Percentiles rank a stretch among this genome's conserved stretches.
These are phyloP conservation scores for Diversispora eburnea DNA, from an alignment of 192 early-diverging fungal genomes.

Conservation along the genomic window DNA sequence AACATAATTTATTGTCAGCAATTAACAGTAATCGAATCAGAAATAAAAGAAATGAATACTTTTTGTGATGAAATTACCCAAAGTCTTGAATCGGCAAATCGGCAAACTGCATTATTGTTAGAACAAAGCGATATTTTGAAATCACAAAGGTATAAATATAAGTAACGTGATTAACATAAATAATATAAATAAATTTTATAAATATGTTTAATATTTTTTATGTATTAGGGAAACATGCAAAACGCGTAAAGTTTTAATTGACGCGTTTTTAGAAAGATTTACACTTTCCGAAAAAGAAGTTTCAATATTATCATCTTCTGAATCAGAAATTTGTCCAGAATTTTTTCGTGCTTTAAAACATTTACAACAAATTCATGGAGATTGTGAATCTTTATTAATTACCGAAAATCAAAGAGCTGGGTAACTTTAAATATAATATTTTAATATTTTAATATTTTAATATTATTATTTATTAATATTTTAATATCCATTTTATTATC, in stretches of 20 bases:
- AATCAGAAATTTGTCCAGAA: slow-evolving; percentile 44
- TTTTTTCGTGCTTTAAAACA: slow-evolving; percentile 73
- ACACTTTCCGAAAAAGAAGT: slow-evolving; percentile 69
- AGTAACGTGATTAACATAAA: neutral
- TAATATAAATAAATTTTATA: neutral
- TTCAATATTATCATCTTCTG: slow-evolving; percentile 50
- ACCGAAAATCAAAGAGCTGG: slow-evolving; percentile 74
- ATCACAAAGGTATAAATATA: slow-evolving; percentile 50
- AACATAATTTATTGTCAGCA: slow-evolving; percentile 39
- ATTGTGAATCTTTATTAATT: slow-evolving; percentile 70
- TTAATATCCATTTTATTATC: neutral
- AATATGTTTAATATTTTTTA: neutral
- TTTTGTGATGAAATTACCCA: slow-evolving; percentile 59
- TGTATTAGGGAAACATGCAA: slow-evolving; percentile 46
- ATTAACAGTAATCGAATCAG: slow-evolving; percentile 55
- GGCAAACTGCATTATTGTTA: slow-evolving; percentile 58
- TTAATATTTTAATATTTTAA: neutral
- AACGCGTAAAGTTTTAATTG: slow-evolving; percentile 54
- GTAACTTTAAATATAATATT: slow-evolving; percentile 35
- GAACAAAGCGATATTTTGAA: slow-evolving; percentile 64
- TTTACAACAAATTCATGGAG: slow-evolving; percentile 64
- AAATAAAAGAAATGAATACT: slow-evolving; percentile 57
- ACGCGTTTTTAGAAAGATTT: slow-evolving; percentile 67
- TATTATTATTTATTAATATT: too few species aligned
- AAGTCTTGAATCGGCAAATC: slow-evolving; percentile 50